A percentile compares a stretch with the other conserved stretches of the same genome.
These are phyloP conservation scores for Ogataea haglerorum DNA, from an alignment of 805 yeast species.

Conservation along the genomic window DNA sequence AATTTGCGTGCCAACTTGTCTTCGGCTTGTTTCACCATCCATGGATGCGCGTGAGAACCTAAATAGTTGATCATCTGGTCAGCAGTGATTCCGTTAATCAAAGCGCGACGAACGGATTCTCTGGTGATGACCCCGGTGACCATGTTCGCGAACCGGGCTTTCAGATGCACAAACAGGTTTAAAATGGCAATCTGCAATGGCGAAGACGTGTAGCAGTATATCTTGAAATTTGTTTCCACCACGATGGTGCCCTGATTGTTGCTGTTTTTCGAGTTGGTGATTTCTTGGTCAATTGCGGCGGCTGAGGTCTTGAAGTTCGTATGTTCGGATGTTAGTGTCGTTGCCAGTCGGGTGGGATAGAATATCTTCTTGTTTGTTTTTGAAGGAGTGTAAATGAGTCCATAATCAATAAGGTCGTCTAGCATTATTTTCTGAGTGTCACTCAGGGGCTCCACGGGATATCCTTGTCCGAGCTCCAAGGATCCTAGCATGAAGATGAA, in stretches of 20 bases:
- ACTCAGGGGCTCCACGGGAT: slow-evolving; percentile 64
- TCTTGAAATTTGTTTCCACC: slow-evolving; percentile 88
- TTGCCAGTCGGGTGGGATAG: slow-evolving; percentile 88
- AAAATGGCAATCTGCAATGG: slow-evolving; percentile 93
- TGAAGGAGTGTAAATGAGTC: slow-evolving; percentile 61
- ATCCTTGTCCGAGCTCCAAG: slow-evolving; percentile 84
- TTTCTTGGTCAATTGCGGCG: slow-evolving; percentile 68
- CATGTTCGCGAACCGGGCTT: slow-evolving; percentile 83
- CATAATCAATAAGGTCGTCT: slow-evolving; percentile 87
- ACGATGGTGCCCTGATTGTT: slow-evolving; percentile 63
- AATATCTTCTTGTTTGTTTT: slow-evolving; percentile 35
- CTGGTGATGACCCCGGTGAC: slow-evolving; percentile 92
- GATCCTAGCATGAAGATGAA: slow-evolving; percentile 93
- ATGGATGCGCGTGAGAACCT: slow-evolving; percentile 91
- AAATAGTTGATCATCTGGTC: slow-evolving; percentile 89
- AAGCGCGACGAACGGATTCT: slow-evolving; percentile 83
- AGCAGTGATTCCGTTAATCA: slow-evolving; percentile 86
- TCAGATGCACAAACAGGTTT: slow-evolving; percentile 81
- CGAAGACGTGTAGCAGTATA: slow-evolving; percentile 90
- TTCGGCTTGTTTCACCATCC: slow-evolving; percentile 74
- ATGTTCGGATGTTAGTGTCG: slow-evolving; percentile 83
- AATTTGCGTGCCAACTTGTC: slow-evolving; percentile 62
- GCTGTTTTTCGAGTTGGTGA: slow-evolving; percentile 33
- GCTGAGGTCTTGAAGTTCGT: slow-evolving; percentile 70
- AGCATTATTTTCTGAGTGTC: slow-evolving; percentile 83